Percentiles rank a stretch among this genome's conserved stretches.
phyloP scores from a whole-genome alignment of 306 rosid genomes.

The Cicer chorassanicum region DNA sequence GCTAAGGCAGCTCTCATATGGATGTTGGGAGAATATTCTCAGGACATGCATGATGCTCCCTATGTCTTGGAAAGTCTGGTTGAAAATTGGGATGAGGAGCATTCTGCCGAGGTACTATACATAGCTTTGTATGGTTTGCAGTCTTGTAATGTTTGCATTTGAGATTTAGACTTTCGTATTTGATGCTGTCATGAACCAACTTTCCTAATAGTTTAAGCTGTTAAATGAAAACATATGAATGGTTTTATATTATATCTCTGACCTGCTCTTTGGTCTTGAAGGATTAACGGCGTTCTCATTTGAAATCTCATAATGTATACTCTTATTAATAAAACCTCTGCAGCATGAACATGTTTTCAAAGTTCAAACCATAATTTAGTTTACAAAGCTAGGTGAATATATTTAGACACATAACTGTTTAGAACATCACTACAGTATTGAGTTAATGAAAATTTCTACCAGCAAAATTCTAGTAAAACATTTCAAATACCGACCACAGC shows the following conservation, averaged over 20 bases:
- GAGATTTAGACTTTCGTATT: constrained; percentile 21
- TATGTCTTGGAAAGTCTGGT: constrained; percentile 82
- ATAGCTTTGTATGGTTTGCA: constrained; percentile 27
- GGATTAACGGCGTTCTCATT: background rate
- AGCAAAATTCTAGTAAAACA: constrained; percentile 2
- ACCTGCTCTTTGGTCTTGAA: background rate
- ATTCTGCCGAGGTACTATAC: constrained; percentile 78
- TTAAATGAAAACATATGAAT: background rate
- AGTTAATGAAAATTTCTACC: background rate
- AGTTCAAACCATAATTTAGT: background rate
- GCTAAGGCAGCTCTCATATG: constrained; percentile 99
- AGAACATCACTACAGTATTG: background rate
- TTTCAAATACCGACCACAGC: background rate
- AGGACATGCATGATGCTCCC: constrained; percentile 96
- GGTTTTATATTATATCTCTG: background rate
- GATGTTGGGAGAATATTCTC: constrained; percentile 99
- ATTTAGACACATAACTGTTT: background rate
- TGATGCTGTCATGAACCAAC: background rate
- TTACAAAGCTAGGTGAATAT: constrained; percentile 1
- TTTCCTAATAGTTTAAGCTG: background rate
- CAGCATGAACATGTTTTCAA: background rate
- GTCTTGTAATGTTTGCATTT: constrained; percentile 10
- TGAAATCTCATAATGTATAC: background rate
- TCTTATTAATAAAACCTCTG: background rate
- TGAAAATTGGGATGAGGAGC: constrained; percentile 98